A percentile compares a stretch with the other conserved stretches of the same genome.
Evolutionary conservation across 2,329 filamentous ascomycete species (phyloP).

Genomic region (Aureobasidium melanogenum): DNA sequence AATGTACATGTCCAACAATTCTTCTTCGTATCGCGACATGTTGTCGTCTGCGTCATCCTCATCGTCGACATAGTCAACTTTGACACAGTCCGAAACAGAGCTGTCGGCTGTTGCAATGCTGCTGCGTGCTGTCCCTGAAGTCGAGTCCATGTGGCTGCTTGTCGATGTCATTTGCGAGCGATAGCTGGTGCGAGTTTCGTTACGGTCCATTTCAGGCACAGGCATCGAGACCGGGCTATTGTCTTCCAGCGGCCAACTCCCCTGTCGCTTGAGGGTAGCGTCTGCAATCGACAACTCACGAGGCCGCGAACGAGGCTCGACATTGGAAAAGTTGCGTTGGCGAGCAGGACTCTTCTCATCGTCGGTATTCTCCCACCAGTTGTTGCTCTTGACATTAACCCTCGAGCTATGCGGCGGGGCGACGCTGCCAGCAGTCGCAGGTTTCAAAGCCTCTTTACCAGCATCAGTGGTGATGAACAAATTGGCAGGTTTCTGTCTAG

Average conservation of each 20-base stretch:
- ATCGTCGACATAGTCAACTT: constrained; percentile 33
- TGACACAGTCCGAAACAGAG: constrained; percentile 61
- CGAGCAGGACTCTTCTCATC: not conserved
- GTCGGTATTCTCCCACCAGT: constrained; percentile 1
- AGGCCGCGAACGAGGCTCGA: not conserved
- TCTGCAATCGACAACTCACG: not conserved
- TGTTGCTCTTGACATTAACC: constrained; percentile 5
- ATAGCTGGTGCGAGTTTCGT: constrained; percentile 48
- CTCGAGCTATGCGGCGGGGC: not conserved
- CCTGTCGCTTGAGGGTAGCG: not conserved
- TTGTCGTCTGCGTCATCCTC: constrained; percentile 45
- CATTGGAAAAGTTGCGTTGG: not conserved
- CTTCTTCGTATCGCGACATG: constrained; percentile 19
- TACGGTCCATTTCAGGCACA: constrained; percentile 15
- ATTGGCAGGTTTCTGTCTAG: not conserved
- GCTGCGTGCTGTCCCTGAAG: constrained; percentile 67
- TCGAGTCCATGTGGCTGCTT: constrained; percentile 49
- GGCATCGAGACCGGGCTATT: not conserved
- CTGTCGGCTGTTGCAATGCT: constrained; percentile 74
- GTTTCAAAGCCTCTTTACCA: not conserved
- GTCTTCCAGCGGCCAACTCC: constrained; percentile 9
- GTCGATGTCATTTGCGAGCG: constrained; percentile 50
- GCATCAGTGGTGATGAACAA: constrained; percentile 5
- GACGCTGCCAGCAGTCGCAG: not conserved
- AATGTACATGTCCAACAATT: constrained; percentile 53